These are phyloP conservation scores for Primulina eburnea DNA, from an alignment of 257 asterid genomes.

Conservation along the genomic window DNA sequence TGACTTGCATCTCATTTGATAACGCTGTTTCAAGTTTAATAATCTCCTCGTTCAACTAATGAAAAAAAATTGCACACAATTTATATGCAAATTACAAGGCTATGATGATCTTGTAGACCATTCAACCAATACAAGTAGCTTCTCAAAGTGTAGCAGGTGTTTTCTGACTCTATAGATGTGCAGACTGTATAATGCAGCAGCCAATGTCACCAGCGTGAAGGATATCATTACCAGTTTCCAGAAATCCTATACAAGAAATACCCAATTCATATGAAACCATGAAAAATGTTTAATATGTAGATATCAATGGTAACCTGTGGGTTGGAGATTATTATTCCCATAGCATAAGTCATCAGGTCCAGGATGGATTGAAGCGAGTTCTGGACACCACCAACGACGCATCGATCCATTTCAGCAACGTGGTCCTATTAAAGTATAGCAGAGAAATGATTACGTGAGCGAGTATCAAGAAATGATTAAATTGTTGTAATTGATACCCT, in stretches of 20 bases:
- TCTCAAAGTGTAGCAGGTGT: conserved; percentile 66
- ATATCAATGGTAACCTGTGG: conserved; percentile 55
- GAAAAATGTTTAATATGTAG: neutral
- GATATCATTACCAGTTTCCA: conserved; percentile 69
- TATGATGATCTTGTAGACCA: conserved; percentile 2
- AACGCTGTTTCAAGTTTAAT: too few species aligned
- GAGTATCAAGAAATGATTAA: neutral
- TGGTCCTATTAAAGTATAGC: conserved; percentile 50
- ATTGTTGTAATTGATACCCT: too few species aligned
- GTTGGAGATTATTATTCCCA: conserved; percentile 73
- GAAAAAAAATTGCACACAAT: too few species aligned
- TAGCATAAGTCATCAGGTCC: conserved; percentile 76
- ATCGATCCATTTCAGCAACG: conserved; percentile 65
- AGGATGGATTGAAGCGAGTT: conserved; percentile 77
- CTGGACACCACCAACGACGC: conserved; percentile 89
- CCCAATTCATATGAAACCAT: neutral
- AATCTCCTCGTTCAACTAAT: too few species aligned
- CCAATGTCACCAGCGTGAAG: conserved; percentile 53
- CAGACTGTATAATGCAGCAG: conserved; percentile 51
- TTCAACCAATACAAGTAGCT: conserved; percentile 26
- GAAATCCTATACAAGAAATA: conserved; percentile 52
- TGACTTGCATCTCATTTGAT: too few species aligned
- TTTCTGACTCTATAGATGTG: conserved; percentile 59
- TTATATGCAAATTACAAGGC: neutral
- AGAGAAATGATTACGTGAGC: neutral